Conservation (phyloP, 2,329 filamentous ascomycete species). For the Trichoderma sp. region DNA sequence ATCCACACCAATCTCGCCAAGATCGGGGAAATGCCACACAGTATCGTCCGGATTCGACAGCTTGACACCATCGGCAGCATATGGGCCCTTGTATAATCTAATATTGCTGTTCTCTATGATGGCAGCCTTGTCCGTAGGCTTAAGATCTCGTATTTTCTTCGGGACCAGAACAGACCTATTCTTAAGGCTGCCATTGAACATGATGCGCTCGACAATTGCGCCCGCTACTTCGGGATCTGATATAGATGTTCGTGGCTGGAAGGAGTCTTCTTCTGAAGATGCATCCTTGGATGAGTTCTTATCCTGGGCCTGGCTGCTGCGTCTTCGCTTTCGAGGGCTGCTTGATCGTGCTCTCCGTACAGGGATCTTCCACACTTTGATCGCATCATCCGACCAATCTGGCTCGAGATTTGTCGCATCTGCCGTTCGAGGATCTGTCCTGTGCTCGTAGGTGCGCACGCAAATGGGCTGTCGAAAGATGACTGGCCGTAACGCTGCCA, state of each 20-base stretch:
- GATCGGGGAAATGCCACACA: slow-evolving; percentile 38
- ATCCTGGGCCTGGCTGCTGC: slow-evolving; percentile 27
- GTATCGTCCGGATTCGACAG: slow-evolving; percentile 33
- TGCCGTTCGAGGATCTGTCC: slow-evolving; percentile 46
- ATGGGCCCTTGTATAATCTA: slow-evolving; percentile 70
- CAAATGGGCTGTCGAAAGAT: slow-evolving; percentile 84
- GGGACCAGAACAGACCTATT: slow-evolving; percentile 35
- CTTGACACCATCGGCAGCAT: slow-evolving; percentile 32
- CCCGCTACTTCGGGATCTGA: slow-evolving; percentile 41
- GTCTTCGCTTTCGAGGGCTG: slow-evolving; percentile 44
- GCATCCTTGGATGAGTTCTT: neutral
- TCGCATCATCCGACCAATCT: slow-evolving; percentile 74
- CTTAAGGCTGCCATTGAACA: slow-evolving; percentile 43
- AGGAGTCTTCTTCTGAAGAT: neutral
- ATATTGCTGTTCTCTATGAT: slow-evolving; percentile 66
- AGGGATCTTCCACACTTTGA: slow-evolving; percentile 84
- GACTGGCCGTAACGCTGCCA: slow-evolving; percentile 84
- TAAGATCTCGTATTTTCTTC: slow-evolving; percentile 37
- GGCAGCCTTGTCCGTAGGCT: slow-evolving; percentile 52
- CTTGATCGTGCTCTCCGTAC: slow-evolving; percentile 40
- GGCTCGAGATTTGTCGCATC: slow-evolving; percentile 50
- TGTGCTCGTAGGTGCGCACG: slow-evolving; percentile 71
- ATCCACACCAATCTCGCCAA: slow-evolving; percentile 28
- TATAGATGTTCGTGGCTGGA: slow-evolving; percentile 25
- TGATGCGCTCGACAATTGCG: slow-evolving; percentile 41